Base-by-base conservation (phyloP, 352 stramenopile genomes). In the Globisporangium viniferum region DNA sequence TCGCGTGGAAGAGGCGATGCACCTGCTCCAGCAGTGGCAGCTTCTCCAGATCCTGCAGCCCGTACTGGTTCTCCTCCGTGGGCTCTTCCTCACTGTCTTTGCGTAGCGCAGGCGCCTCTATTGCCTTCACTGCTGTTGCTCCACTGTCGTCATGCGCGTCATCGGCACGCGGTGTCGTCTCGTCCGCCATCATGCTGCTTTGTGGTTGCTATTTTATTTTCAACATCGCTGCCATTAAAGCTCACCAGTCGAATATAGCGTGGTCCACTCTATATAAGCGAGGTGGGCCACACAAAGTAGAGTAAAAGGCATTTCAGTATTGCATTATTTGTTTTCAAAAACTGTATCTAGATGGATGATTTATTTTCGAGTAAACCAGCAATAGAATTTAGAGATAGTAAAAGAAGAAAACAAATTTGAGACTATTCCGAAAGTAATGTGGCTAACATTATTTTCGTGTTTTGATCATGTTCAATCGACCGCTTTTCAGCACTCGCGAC, bases 1-100 rank as follows among this genome's bases (percentile, higher is more conserved):
- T 95, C 36, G 88, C 88, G 69, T 95, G 86, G 64, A 93, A 91
- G 8, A 95, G 73, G 0, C 88, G 81, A 69, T 95, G 88, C 54
- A 95, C 85, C 64, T 94, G 88, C 71, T 95, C 88, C 64, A 94
- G 70, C 57, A 95, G 78, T 48, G 88, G 88, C 35, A 95, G 76
- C 33, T 70, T 68, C 44, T 75, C 79, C 49, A 95, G 76, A 54
- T 84, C 84, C 31, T 79, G 68, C 22, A 95, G 82, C 5, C 86
- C 88, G 41, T 84, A 95, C 76, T 94, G 80, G 69, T 83, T 86
- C 53, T 79, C 70, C 62, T 76, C 72, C 39, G 68, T 73, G 39
- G 74, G 46, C 64, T 51, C 63, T 48, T 10, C 29, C 24, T 15
- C 44, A 5, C 22, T 27, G 20, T 7, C 33, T 44, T 14, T 31